Conservation (phyloP, 2,329 filamentous ascomycete genomes). For the Hypoxylon sp. region DNA sequence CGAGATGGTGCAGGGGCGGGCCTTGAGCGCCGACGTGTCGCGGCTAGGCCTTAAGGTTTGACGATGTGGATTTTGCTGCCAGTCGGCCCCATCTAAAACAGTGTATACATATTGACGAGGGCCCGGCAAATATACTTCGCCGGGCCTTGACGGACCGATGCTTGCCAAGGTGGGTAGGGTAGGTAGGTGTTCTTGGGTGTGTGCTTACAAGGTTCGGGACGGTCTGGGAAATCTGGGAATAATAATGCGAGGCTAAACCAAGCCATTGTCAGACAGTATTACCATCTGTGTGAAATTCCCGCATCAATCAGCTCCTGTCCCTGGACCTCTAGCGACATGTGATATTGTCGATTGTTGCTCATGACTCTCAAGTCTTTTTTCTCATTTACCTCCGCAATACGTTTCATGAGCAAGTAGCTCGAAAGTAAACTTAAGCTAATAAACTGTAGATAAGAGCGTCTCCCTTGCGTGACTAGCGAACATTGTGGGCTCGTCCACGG, state of each 20-base stretch:
- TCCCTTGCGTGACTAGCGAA: neutral
- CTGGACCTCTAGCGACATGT: neutral
- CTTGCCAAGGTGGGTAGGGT: no score
- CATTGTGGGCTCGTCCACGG: neutral
- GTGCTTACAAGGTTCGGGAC: neutral
- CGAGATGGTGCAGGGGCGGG: conserved; percentile 70
- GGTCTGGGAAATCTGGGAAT: no score
- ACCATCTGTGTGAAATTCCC: neutral
- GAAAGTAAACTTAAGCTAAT: neutral
- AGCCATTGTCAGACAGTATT: neutral
- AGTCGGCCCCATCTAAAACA: neutral
- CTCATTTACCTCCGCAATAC: no score
- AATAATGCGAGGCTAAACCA: neutral
- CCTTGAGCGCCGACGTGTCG: conserved; percentile 66
- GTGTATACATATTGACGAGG: neutral
- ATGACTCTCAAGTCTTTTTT: no score
- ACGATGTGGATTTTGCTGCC: neutral
- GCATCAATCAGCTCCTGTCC: neutral
- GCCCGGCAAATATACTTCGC: neutral
- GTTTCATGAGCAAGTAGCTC: no score
- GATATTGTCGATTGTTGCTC: no score
- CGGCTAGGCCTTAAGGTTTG: conserved; percentile 50
- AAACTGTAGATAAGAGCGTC: no score
- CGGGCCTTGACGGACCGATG: neutral
- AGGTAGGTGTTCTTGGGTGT: neutral